Conservation (phyloP, 1,284 basidiomycete genomes). For the Ceratobasidium sp. region DNA sequence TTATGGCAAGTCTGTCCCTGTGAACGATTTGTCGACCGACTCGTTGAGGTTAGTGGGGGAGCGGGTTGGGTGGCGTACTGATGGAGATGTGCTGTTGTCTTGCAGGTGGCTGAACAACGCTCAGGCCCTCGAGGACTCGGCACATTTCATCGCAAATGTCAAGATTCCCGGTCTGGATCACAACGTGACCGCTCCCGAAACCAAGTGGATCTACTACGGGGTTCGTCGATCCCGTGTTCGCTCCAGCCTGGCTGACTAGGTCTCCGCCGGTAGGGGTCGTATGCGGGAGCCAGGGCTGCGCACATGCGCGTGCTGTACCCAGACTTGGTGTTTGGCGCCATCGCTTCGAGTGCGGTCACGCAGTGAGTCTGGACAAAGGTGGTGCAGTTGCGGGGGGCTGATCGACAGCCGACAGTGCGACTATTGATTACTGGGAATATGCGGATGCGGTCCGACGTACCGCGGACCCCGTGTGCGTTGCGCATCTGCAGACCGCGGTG, state of each 20-base stretch:
- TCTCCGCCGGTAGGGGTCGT: slow-evolving; percentile 70
- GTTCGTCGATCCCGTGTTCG: slow-evolving; percentile 57
- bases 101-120: slow-evolving; percentile 85
- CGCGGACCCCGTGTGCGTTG: slow-evolving; percentile 76
- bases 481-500: slow-evolving; percentile 73
- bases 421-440: slow-evolving; percentile 82
- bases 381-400: not conserved
- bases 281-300: slow-evolving; percentile 93
- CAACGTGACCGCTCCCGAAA: slow-evolving; percentile 70
- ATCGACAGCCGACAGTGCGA: slow-evolving; percentile 56
- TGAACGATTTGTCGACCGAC: slow-evolving; percentile 81
- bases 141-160: slow-evolving; percentile 87
- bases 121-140: slow-evolving; percentile 92
- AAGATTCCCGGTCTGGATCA: slow-evolving; percentile 71
- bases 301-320: slow-evolving; percentile 92
- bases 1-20: slow-evolving; percentile 78
- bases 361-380: slow-evolving; percentile 22
- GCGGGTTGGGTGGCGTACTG: slow-evolving; percentile 26
- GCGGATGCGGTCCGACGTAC: slow-evolving; percentile 85
- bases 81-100: slow-evolving; percentile 10
- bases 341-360: slow-evolving; percentile 79
- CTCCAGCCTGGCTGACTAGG: not conserved
- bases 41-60: slow-evolving; percentile 65
- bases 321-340: slow-evolving; percentile 88
- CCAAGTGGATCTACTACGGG: slow-evolving; percentile 96